Evolutionary conservation across 2,329 filamentous ascomycete species (phyloP).

Genomic region (Huntiella decipiens): DNA sequence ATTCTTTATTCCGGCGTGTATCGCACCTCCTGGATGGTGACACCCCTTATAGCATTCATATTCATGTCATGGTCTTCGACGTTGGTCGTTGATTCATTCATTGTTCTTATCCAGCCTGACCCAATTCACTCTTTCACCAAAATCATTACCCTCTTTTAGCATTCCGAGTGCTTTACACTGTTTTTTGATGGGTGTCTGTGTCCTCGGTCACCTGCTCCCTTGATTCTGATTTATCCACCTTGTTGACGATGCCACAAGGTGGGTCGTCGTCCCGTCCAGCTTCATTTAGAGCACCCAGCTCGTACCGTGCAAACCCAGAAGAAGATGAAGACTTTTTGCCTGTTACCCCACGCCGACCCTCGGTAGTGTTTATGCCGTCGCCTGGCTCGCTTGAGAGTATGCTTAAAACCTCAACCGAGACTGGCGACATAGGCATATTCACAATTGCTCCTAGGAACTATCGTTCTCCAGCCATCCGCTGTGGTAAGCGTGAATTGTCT

Average conservation of each 20-base stretch:
- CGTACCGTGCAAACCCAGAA: background rate
- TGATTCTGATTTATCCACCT: slow-evolving; percentile 4
- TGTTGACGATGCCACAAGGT: background rate
- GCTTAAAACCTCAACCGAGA: slow-evolving; percentile 47
- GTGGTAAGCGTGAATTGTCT: slow-evolving; percentile 8
- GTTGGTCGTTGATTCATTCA: background rate
- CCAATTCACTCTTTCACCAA: background rate
- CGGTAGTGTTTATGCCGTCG: slow-evolving; percentile 21
- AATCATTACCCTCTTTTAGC: too few relatives aligned
- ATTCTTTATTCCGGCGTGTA: background rate
- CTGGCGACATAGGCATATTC: slow-evolving; percentile 44
- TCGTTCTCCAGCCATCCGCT: slow-evolving; percentile 5
- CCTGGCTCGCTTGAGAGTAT: slow-evolving; percentile 42
- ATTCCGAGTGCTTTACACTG: background rate
- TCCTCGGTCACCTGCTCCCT: background rate
- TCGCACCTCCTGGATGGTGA: background rate
- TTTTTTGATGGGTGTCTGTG: background rate
- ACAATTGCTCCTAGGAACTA: slow-evolving; percentile 26
- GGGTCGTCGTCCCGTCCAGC: slow-evolving; percentile 1
- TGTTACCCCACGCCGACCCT: slow-evolving; percentile 8
- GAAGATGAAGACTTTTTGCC: slow-evolving; percentile 8
- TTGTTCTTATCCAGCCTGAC: background rate
- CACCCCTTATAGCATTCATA: background rate
- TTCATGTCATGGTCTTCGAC: background rate
- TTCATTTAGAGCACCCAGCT: background rate